Evolutionary conservation across 768 basidiomycete genomes (phyloP).

Genomic region (Neoboletus brunneissimus): DNA sequence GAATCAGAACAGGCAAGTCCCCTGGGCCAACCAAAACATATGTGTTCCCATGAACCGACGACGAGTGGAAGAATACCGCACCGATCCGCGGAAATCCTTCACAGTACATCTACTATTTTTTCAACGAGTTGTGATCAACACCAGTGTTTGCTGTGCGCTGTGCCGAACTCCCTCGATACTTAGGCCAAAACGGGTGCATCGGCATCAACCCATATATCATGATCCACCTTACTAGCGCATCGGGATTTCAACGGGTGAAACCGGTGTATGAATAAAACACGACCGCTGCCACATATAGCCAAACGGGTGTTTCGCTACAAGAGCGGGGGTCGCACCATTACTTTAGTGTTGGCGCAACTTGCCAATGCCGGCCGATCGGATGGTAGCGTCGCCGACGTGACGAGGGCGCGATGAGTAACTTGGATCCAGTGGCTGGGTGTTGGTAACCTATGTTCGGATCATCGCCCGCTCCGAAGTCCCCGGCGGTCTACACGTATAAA

Average conservation of each 20-base stretch:
- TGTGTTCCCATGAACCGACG: background rate
- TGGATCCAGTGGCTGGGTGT: background rate
- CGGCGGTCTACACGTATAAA: background rate
- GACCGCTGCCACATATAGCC: too few relatives aligned
- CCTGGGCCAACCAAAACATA: background rate
- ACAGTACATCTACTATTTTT: background rate
- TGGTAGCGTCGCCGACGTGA: too few relatives aligned
- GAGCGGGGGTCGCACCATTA: too few relatives aligned
- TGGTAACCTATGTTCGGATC: background rate
- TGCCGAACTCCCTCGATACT: too few relatives aligned
- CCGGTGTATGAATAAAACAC: background rate
- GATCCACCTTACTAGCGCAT: background rate
- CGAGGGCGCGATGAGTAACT: too few relatives aligned
- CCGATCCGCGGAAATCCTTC: background rate
- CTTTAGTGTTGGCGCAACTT: too few relatives aligned
- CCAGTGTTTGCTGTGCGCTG: background rate
- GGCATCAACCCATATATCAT: background rate
- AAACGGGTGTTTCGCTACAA: too few relatives aligned
- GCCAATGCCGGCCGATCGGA: background rate
- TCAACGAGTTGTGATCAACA: background rate
- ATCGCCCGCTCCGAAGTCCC: background rate
- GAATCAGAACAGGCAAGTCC: background rate
- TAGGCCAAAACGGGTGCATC: background rate
- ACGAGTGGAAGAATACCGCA: background rate
- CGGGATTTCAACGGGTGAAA: background rate